These are phyloP conservation scores for Mortierella sp. DNA, from an alignment of 371 early-diverging fungal species.

Conservation along the genomic window DNA sequence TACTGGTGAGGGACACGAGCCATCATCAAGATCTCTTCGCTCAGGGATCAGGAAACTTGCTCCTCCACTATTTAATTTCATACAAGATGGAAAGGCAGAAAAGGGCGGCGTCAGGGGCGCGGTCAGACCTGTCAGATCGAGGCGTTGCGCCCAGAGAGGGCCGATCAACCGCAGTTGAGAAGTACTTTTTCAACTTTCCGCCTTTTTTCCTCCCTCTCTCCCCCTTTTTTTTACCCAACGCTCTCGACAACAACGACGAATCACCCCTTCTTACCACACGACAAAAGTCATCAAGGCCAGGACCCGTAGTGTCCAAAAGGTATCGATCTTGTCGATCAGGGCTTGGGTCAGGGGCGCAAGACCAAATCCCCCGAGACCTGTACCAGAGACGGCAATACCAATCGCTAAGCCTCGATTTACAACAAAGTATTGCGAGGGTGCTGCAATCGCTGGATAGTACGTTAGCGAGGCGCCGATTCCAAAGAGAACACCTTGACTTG, in stretches of 20 bases:
- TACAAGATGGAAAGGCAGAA: too few species aligned
- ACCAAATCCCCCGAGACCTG: conserved; percentile 69
- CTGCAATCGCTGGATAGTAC: conserved; percentile 60
- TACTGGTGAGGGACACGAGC: too few species aligned
- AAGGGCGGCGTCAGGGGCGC: neutral
- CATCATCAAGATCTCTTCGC: too few species aligned
- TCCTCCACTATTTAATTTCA: conserved; percentile 11
- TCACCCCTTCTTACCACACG: conserved; percentile 15
- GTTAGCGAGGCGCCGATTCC: conserved; percentile 71
- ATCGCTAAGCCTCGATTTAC: conserved; percentile 68
- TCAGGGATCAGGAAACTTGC: conserved; percentile 21
- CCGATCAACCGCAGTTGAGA: neutral
- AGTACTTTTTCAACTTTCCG: neutral
- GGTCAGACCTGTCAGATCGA: neutral
- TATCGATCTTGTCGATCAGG: conserved; percentile 26
- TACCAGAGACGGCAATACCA: conserved; percentile 70
- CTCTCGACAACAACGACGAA: neutral
- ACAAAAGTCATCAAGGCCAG: conserved; percentile 50
- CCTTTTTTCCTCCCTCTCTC: neutral
- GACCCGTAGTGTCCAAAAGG: conserved; percentile 40
- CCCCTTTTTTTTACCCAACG: neutral
- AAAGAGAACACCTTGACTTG: conserved; percentile 77
- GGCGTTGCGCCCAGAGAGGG: neutral
- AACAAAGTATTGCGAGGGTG: conserved; percentile 67
- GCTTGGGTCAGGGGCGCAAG: conserved; percentile 44